phyloP scores from a whole-genome alignment of 148 eudicot species.

The Heliamphora exappendiculata region DNA sequence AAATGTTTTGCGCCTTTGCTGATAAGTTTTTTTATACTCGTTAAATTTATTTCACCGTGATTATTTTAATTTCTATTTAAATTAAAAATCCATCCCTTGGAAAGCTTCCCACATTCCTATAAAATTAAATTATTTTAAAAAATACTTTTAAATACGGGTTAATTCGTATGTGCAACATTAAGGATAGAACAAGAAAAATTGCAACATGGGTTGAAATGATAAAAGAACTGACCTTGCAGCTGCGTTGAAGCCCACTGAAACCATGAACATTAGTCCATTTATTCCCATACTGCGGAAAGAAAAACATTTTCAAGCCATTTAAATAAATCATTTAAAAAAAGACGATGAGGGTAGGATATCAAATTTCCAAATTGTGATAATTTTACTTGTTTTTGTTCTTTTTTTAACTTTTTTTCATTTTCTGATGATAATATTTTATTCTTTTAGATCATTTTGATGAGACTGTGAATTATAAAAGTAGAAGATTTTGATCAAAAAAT shows the following conservation, averaged over 20 bases:
- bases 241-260: conserved; percentile 28
- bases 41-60: too few species aligned
- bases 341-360: too few species aligned
- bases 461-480: too few species aligned
- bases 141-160: not conserved
- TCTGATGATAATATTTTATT: too few species aligned
- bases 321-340: too few species aligned
- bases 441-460: too few species aligned
- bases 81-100: not conserved
- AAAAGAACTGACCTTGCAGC: conserved; percentile 22
- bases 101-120: not conserved
- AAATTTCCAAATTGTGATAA: not conserved
- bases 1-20: too few species aligned
- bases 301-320: not conserved
- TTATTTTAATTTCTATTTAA: too few species aligned
- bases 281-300: conserved; percentile 15
- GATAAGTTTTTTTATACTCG: too few species aligned
- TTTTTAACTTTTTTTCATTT: not conserved
- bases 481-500: too few species aligned
- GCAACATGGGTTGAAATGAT: not conserved
- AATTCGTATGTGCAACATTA: not conserved
- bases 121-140: not conserved
- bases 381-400: not conserved
- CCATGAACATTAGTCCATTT: conserved; percentile 23
- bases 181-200: not conserved